Evolutionary conservation across 1,139 yeast species (phyloP), one percentile per base, ranked within the genome.

Genomic region (Saccharomyces hybrid): DNA sequence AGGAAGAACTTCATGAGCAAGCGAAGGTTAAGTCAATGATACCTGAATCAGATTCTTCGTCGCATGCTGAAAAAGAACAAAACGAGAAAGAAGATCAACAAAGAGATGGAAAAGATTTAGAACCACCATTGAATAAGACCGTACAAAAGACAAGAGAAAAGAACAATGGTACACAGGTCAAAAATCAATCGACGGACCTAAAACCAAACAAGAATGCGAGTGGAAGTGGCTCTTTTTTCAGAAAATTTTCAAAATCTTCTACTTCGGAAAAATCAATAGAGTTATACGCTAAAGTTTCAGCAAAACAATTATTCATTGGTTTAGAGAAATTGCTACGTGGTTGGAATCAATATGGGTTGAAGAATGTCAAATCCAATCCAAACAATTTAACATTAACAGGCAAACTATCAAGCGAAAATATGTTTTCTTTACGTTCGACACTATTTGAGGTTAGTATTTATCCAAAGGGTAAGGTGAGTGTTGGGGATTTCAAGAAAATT

Each of bases 291-390:
- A 63, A 61, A 11, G 70, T 71, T 49, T 64, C 65, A 23, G 64
- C 71, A 7, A 57, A 57, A 14, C 88, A 85, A 65, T 78, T 85
- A 77, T 77, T 79, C 52, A 79, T 81, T 46, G 89, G 89, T 4
- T 72, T 85, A 61, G 78, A 75, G 67, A 82, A 87, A 44, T 76
- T 85, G 56, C 73, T 85, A 62, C 74, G 71, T 52, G 82, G 85
- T 11, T 85, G 93, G 93, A 78, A 82, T 14, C 81, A 80, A 59
- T 85, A 85, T 64, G 91, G 93, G 6, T 71, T 85, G 64, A 81
- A 79, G 61, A 78, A 81, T 56, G 75, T 85, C 58, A 73, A 72
- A 50, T 72, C 79, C 53, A 79, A 78, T 61, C 73, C 75, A 46
- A 69, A 73, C 14, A 71, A 74, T 7, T 71, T 72, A 61, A 73